Evolutionary conservation across 2,329 filamentous ascomycete genomes (phyloP), one percentile per base, ranked within the genome.

Genomic region (Diatrype stigma): DNA sequence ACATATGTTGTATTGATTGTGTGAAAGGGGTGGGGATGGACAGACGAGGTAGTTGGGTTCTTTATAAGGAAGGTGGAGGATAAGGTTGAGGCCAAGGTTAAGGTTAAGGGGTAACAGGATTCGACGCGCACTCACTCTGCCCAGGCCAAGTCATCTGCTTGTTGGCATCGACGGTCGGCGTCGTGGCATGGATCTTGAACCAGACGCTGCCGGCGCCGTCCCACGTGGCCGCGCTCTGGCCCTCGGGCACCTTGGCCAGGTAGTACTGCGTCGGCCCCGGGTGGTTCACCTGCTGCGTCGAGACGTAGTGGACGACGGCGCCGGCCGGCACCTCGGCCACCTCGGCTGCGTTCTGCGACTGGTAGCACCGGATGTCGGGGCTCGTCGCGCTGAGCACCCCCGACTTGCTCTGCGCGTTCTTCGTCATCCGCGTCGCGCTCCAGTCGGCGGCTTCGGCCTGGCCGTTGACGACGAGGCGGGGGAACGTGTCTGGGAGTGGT

Each of bases 81-180:
- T 30, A 30, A 30, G 26, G 5, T 30, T 30, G 5, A 30, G 26
- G 8, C n/a, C 21, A 11, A 42, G 23, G 23, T 5, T 17, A 2
- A 21, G 12, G 22, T n/a, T 14, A 32, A 23, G 40, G 7, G 22
- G 51, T 7, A 12, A 30, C 26, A 30, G 10, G 6, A 30, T 30
- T n/a, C n/a, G n/a, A n/a, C n/a, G n/a, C n/a, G n/a, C n/a, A 7
- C 62, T 52, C 61, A 67, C 66, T 69, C 53, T 70, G 67, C 1
- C 58, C 61, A 2, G 67, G 64, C 68, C 66, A 70, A 38, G 71
- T 73, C 23, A 80, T 69, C 51, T 73, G 70, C 64, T 75, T 77
- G 51, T 73, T 73, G 50, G 67, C 64, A 56, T 73, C 73, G 56
- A 76, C 71, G 10, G 65, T 65, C n/a, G 77, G 74, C 59, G 69